Percentiles rank a stretch among this genome's conserved stretches.
Evolutionary conservation across 1,284 basidiomycete genomes (phyloP).

Genomic region (Leccinum griseonigrum): DNA sequence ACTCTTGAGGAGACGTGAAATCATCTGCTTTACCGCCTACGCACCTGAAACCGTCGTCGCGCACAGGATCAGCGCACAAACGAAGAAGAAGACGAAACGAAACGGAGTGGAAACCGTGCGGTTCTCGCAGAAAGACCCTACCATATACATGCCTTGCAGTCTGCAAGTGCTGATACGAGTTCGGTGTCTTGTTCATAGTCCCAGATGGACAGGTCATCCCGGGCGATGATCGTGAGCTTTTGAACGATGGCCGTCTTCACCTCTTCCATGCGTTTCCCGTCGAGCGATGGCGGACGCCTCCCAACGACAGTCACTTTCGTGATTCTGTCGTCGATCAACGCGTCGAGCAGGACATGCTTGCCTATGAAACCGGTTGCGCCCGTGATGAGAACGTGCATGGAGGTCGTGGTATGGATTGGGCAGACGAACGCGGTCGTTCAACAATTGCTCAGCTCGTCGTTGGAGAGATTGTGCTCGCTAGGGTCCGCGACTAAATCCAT

Average conservation of each 20-base stretch:
- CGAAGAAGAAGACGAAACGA: neutral
- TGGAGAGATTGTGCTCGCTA: neutral
- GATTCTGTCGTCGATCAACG: constrained; percentile 21
- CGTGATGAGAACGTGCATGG: constrained; percentile 28
- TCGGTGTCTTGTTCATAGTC: constrained; percentile 25
- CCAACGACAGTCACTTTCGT: constrained; percentile 28
- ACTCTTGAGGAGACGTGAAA: constrained; percentile 24
- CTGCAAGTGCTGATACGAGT: constrained; percentile 19
- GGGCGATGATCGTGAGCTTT: constrained; percentile 25
- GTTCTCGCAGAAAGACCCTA: constrained; percentile 1
- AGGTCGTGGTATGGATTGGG: neutral
- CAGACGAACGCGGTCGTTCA: neutral
- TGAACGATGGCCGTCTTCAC: constrained; percentile 17
- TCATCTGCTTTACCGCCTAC: constrained; percentile 24
- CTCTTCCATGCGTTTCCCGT: constrained; percentile 14
- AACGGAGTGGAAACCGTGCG: neutral
- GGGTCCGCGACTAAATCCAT: neutral
- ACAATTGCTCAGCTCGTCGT: neutral
- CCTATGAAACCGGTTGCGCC: constrained; percentile 30
- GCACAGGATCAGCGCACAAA: neutral
- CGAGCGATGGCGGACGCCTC: constrained; percentile 23
- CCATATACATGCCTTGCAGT: constrained; percentile 29
- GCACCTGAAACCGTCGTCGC: constrained; percentile 14
- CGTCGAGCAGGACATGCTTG: constrained; percentile 19
- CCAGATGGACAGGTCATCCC: constrained; percentile 27